phyloP scores from a whole-genome alignment of 495 filamentous ascomycete species.

The Recurvomyces mirabilis region DNA sequence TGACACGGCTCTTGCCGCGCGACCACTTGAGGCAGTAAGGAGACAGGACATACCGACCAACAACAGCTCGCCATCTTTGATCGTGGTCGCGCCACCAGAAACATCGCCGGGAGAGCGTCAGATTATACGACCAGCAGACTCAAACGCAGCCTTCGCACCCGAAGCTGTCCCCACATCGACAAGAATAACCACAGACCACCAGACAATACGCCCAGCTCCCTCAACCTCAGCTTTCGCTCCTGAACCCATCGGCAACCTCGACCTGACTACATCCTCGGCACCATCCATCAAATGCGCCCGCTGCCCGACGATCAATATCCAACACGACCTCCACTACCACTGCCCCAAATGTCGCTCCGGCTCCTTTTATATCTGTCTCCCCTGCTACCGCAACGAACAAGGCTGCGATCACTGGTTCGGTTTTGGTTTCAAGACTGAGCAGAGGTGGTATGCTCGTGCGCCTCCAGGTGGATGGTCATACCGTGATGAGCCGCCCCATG shows the following conservation, averaged over 20 bases:
- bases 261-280: constrained; percentile 33
- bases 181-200: too few relatives aligned
- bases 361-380: constrained; percentile 61
- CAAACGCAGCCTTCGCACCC: too few relatives aligned
- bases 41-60: constrained; percentile 18
- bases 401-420: constrained; percentile 74
- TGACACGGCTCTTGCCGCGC: background rate
- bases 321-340: constrained; percentile 72
- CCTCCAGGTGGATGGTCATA: constrained; percentile 35
- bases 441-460: constrained; percentile 40
- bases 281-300: constrained; percentile 60
- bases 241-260: background rate
- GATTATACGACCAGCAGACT: too few relatives aligned
- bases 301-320: constrained; percentile 55
- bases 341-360: constrained; percentile 60
- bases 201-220: constrained; percentile 5
- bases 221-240: constrained; percentile 16
- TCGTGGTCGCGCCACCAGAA: too few relatives aligned
- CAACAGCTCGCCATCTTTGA: constrained; percentile 11
- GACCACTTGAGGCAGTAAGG: constrained; percentile 4
- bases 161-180: too few relatives aligned
- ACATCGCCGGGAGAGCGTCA: too few relatives aligned
- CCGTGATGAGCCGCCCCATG: constrained; percentile 45
- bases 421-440: constrained; percentile 53
- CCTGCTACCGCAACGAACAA: constrained; percentile 60